These are phyloP conservation scores for Mimosa bimucronata DNA, from an alignment of 306 rosid species.

Conservation along the genomic window DNA sequence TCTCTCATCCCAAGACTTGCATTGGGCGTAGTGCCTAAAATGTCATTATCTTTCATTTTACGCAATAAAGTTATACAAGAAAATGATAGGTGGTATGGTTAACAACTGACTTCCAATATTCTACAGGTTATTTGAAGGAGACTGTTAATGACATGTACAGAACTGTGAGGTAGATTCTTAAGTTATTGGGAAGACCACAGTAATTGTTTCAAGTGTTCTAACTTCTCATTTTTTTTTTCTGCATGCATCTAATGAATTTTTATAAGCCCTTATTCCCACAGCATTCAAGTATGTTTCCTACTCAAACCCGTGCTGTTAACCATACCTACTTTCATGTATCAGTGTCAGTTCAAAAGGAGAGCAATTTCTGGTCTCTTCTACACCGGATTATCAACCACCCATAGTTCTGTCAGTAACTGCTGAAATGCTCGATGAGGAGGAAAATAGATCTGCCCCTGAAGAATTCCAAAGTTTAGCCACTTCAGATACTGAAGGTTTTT, in stretches of 20 bases:
- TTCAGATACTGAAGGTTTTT: conserved; percentile 60
- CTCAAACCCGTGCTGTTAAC: conserved; percentile 18
- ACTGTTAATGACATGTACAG: conserved; percentile 51
- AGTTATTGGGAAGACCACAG: conserved; percentile 27
- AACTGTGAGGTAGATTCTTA: conserved; percentile 62
- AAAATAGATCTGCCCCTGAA: conserved; percentile 47
- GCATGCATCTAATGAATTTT: conserved; percentile 11
- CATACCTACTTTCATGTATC: conserved; percentile 43
- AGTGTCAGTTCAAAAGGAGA: conserved; percentile 73
- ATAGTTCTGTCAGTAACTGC: conserved; percentile 65
- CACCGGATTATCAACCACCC: conserved; percentile 80
- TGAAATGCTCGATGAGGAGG: conserved; percentile 75
- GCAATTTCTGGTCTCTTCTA: conserved; percentile 67
- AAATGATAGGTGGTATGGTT: conserved; percentile 17
- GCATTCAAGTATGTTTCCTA: conserved; percentile 17
- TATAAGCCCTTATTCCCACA: conserved; percentile 32
- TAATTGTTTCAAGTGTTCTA: conserved; percentile 26
- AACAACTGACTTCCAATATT: conserved; percentile 33
- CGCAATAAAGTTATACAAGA: conserved; percentile 11
- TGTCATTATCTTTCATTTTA: conserved; percentile 10
- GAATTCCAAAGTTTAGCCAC: conserved; percentile 53
- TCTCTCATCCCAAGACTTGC: not conserved
- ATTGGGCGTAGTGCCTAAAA: conserved; percentile 15
- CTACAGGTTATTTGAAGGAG: conserved; percentile 83
- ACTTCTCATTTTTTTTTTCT: conserved; percentile 18